phyloP scores from a whole-genome alignment of 345 rosid species.

The Gossypium ekmanianum region DNA sequence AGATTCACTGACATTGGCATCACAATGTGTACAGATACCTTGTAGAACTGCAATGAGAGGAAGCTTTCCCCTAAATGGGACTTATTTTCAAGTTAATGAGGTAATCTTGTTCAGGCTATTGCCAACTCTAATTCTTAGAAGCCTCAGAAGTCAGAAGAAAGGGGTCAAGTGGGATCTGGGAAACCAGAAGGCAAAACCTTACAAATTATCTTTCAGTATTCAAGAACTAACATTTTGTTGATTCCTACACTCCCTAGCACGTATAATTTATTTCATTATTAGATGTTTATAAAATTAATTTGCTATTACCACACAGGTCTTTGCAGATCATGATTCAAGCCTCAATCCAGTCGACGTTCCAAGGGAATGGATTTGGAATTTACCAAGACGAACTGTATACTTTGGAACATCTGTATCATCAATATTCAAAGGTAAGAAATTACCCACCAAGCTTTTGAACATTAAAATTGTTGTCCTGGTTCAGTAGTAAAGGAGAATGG shows the following conservation, averaged over 20 bases:
- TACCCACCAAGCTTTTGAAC: neutral
- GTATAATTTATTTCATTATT: neutral
- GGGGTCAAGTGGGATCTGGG: neutral
- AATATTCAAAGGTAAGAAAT: constrained; percentile 70
- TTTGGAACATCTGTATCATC: constrained; percentile 88
- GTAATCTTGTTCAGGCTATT: constrained; percentile 29
- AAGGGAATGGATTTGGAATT: constrained; percentile 70
- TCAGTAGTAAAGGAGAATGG: constrained; percentile 11
- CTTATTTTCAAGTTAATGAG: constrained; percentile 95
- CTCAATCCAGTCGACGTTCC: constrained; percentile 71
- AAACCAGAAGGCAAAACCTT: neutral
- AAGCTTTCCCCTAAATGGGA: constrained; percentile 90
- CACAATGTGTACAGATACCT: constrained; percentile 58
- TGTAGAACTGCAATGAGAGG: constrained; percentile 95
- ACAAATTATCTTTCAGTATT: constrained; percentile 6
- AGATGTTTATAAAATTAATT: constrained; percentile 3
- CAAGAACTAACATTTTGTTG: neutral
- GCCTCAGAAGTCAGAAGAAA: neutral
- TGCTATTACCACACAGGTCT: constrained; percentile 51
- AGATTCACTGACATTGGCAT: constrained; percentile 20
- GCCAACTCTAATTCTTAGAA: neutral
- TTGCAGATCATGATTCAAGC: constrained; percentile 84
- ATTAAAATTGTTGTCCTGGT: neutral
- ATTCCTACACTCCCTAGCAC: neutral
- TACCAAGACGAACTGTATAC: constrained; percentile 73